phyloP scores from a whole-genome alignment of 2,329 filamentous ascomycete genomes.

The Xylariomycetidae sp. region DNA sequence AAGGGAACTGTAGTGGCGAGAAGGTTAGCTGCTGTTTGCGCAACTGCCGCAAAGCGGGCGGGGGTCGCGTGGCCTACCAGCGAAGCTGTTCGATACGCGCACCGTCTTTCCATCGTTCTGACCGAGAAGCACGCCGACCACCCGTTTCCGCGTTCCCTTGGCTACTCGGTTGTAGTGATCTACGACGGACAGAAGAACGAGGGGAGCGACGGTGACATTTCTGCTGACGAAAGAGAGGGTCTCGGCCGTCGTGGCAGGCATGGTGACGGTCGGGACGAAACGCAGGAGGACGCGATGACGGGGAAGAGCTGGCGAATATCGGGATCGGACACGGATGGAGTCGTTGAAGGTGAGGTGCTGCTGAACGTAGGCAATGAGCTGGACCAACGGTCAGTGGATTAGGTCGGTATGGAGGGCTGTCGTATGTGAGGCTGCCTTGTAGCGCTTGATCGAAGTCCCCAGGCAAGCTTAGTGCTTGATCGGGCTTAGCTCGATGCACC shows the following conservation, averaged over 20 bases:
- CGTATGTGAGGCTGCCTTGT: constrained; percentile 27
- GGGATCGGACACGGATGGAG: constrained; percentile 3
- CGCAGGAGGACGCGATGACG: constrained; percentile 1
- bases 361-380: constrained; percentile 8
- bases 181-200: constrained; percentile 95
- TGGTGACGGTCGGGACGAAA: constrained; percentile 32
- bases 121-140: constrained; percentile 89
- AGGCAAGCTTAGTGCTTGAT: constrained; percentile 21
- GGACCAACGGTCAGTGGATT: neutral
- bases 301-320: constrained; percentile 1
- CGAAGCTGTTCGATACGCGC: constrained; percentile 97
- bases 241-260: constrained; percentile 96
- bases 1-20: constrained; percentile 86
- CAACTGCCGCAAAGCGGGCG: too few species aligned
- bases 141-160: constrained; percentile 78
- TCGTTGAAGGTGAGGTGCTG: constrained; percentile 8
- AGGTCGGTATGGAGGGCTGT: constrained; percentile 14
- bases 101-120: constrained; percentile 96
- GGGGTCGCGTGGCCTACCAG: too few species aligned
- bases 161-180: constrained; percentile 96
- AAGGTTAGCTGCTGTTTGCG: too few species aligned
- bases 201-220: constrained; percentile 93
- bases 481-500: constrained; percentile 14
- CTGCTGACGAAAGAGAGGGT: constrained; percentile 90
- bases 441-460: constrained; percentile 13